Evolutionary conservation across 352 stramenopile genomes (phyloP).

Genomic region (Pythium periplocum): DNA sequence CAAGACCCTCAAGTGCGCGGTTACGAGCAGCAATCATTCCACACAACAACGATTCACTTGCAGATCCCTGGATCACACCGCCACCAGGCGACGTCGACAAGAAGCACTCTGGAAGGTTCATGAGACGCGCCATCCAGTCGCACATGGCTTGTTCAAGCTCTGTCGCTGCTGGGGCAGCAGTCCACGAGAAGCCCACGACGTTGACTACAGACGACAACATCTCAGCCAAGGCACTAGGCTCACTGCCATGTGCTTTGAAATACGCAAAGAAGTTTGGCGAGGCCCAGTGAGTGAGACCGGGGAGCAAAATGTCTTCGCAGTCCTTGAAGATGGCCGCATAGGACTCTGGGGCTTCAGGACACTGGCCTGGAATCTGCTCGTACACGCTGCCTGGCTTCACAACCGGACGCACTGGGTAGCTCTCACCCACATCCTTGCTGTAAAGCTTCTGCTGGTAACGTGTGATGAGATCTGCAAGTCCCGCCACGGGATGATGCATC

Average conservation of each 20-base stretch:
- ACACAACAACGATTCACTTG: slow-evolving; percentile 53
- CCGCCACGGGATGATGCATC: slow-evolving; percentile 35
- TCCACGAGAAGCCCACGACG: slow-evolving; percentile 63
- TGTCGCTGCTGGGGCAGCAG: slow-evolving; percentile 46
- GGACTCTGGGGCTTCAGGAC: slow-evolving; percentile 44
- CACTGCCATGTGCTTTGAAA: slow-evolving; percentile 45
- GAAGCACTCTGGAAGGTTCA: slow-evolving; percentile 51
- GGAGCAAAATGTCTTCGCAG: slow-evolving; percentile 52
- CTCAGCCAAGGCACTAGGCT: slow-evolving; percentile 51
- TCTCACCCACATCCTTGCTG: slow-evolving; percentile 19
- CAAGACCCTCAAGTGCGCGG: slow-evolving; percentile 26
- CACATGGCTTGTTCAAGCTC: slow-evolving; percentile 67
- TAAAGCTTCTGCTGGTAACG: slow-evolving; percentile 57
- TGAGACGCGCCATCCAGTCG: slow-evolving; percentile 60
- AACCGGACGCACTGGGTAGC: slow-evolving; percentile 34
- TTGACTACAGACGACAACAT: slow-evolving; percentile 48
- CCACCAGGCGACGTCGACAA: slow-evolving; percentile 44
- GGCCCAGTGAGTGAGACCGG: slow-evolving; percentile 63
- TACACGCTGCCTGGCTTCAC: slow-evolving; percentile 42
- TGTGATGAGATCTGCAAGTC: slow-evolving; percentile 50
- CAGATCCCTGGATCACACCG: slow-evolving; percentile 63
- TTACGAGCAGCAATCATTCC: slow-evolving; percentile 38
- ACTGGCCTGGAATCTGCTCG: slow-evolving; percentile 28
- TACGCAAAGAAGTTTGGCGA: slow-evolving; percentile 64
- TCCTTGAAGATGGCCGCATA: slow-evolving; percentile 63